Evolutionary conservation across 176 grass and related monocot genomes (phyloP).

Genomic region (Saccharum officinarum): DNA sequence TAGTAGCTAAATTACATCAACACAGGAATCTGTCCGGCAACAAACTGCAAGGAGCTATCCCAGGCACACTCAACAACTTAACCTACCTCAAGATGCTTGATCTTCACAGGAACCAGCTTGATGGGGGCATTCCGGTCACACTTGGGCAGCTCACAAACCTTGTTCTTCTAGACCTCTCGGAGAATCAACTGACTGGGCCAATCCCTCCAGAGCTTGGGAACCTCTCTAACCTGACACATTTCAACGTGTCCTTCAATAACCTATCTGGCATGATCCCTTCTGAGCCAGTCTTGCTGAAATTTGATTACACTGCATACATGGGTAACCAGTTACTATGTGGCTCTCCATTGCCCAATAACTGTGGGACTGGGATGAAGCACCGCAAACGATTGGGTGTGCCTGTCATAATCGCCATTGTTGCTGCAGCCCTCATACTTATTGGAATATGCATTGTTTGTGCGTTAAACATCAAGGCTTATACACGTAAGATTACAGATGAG

Average conservation of each 20-base stretch:
- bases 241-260: slow-evolving; percentile 84
- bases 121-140: slow-evolving; percentile 58
- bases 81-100: slow-evolving; percentile 80
- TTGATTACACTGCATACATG: slow-evolving; percentile 53
- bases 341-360: slow-evolving; percentile 57
- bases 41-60: slow-evolving; percentile 70
- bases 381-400: slow-evolving; percentile 43
- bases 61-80: slow-evolving; percentile 65
- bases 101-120: slow-evolving; percentile 65
- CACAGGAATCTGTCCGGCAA: slow-evolving; percentile 82
- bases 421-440: slow-evolving; percentile 70
- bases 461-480: slow-evolving; percentile 83
- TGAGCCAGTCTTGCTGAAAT: slow-evolving; percentile 53
- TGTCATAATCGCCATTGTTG: slow-evolving; percentile 88
- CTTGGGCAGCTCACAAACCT: slow-evolving; percentile 74
- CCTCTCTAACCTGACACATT: slow-evolving; percentile 65
- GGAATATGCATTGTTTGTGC: slow-evolving; percentile 79
- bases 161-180: slow-evolving; percentile 66
- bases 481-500: slow-evolving; percentile 35
- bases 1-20: slow-evolving; percentile 34
- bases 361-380: slow-evolving; percentile 13
- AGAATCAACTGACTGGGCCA: slow-evolving; percentile 55
- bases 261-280: slow-evolving; percentile 79
- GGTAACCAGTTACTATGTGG: slow-evolving; percentile 73
- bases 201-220: slow-evolving; percentile 64